Conservation (phyloP, 805 yeast species). For the Ogataea henricii region DNA sequence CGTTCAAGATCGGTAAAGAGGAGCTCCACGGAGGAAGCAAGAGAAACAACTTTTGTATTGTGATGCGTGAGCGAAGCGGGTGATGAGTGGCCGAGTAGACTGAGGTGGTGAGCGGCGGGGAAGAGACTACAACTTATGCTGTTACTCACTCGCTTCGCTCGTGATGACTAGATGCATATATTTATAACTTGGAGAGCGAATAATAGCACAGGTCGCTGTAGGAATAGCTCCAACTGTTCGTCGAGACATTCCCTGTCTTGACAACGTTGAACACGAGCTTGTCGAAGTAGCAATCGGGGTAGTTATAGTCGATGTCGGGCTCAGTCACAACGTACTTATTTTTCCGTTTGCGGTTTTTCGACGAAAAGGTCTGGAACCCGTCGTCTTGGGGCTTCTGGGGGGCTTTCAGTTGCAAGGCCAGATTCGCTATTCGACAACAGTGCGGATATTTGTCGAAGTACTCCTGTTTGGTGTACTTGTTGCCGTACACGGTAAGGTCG, state of each 20-base stretch:
- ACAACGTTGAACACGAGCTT: slow-evolving; percentile 3
- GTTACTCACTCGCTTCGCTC: too few species aligned
- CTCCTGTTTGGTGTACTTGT: slow-evolving; percentile 29
- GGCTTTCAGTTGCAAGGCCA: slow-evolving; percentile 2
- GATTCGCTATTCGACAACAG: slow-evolving; percentile 28
- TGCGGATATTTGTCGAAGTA: slow-evolving; percentile 31
- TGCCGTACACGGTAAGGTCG: slow-evolving; percentile 32
- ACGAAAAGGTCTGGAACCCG: slow-evolving; percentile 20
- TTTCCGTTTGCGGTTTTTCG: slow-evolving; percentile 15
- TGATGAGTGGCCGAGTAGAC: too few species aligned
- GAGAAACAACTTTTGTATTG: slow-evolving; percentile 72
- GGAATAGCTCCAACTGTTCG: slow-evolving; percentile 28
- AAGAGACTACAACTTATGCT: too few species aligned
- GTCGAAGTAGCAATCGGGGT: slow-evolving; percentile 19
- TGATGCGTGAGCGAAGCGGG: too few species aligned
- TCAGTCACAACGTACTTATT: slow-evolving; percentile 7
- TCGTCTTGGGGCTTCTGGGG: slow-evolving; percentile 6
- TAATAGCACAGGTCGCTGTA: slow-evolving; percentile 31
- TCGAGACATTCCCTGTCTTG: slow-evolving; percentile 12
- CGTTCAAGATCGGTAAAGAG: slow-evolving; percentile 39
- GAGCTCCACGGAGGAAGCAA: slow-evolving; percentile 57
- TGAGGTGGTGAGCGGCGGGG: too few species aligned
- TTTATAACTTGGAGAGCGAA: slow-evolving; percentile 2
- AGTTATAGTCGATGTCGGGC: slow-evolving; percentile 19
- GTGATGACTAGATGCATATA: neutral